phyloP scores from a whole-genome alignment of 306 rosid genomes.

The Vigna trinervia region DNA sequence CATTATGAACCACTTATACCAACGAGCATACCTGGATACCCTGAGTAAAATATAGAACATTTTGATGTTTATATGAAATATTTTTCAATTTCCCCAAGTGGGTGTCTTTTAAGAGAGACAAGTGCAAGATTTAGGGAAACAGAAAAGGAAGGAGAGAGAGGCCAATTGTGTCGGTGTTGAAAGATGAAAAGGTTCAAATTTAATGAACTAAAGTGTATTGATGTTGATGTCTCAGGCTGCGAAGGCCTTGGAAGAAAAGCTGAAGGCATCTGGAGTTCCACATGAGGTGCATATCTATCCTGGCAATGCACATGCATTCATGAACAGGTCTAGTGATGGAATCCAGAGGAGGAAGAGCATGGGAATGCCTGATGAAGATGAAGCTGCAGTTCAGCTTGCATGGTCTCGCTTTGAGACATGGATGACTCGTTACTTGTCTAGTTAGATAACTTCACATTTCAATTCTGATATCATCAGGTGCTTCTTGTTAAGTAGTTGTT shows the following conservation, averaged over 20 bases:
- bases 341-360: conserved; percentile 70
- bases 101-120: not conserved
- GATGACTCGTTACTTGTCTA: conserved; percentile 68
- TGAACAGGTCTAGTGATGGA: conserved; percentile 85
- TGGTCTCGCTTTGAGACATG: conserved; percentile 87
- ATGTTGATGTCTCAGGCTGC: conserved; percentile 61
- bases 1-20: not conserved
- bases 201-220: not conserved
- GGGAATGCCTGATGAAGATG: conserved; percentile 81
- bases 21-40: not conserved
- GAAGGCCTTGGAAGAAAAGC: conserved; percentile 79
- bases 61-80: conserved; percentile 5
- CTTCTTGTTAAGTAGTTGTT: conserved; percentile 22
- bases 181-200: too few species aligned
- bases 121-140: conserved; percentile 1
- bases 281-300: conserved; percentile 78
- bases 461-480: not conserved
- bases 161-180: not conserved
- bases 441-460: conserved; percentile 38
- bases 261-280: conserved; percentile 78
- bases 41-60: not conserved
- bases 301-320: conserved; percentile 84
- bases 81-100: not conserved
- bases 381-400: conserved; percentile 71
- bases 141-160: conserved; percentile 10